Percentiles rank a stretch among this genome's conserved stretches.
Conservation (phyloP, 192 early-diverging fungal genomes). For the Ramicandelaber brevisporus region DNA sequence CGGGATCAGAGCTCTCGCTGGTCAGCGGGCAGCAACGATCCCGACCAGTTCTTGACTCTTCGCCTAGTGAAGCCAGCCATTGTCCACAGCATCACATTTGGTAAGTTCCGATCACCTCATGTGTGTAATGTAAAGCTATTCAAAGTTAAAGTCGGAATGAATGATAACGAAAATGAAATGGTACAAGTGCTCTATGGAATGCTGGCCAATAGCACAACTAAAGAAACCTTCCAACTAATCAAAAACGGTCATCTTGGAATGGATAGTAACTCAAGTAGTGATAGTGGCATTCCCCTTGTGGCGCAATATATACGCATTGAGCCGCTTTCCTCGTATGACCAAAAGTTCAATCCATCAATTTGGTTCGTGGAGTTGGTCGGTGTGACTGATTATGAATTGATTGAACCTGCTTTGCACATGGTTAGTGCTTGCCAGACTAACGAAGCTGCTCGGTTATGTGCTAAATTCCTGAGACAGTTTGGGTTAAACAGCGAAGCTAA, state of each 20-base stretch:
- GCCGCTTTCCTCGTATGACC: slow-evolving; percentile 66
- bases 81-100: slow-evolving; percentile 82
- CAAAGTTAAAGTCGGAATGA: slow-evolving; percentile 74
- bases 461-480: slow-evolving; percentile 77
- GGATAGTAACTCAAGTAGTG: too few species aligned
- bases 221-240: too few species aligned
- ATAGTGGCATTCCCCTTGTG: too few species aligned
- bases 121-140: slow-evolving; percentile 96
- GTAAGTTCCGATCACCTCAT: slow-evolving; percentile 81
- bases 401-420: slow-evolving; percentile 15
- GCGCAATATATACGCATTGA: slow-evolving; percentile 88
- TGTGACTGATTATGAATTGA: slow-evolving; percentile 31
- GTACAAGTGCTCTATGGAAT: slow-evolving; percentile 56
- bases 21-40: slow-evolving; percentile 67
- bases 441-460: slow-evolving; percentile 56
- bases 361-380: slow-evolving; percentile 85
- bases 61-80: slow-evolving; percentile 64
- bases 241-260: too few species aligned
- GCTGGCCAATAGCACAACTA: too few species aligned
- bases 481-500: too few species aligned
- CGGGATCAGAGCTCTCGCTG: slow-evolving; percentile 77
- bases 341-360: slow-evolving; percentile 87
- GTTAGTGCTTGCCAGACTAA: slow-evolving; percentile 38
- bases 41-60: slow-evolving; percentile 76
- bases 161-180: slow-evolving; percentile 64